Evolutionary conservation across 768 basidiomycete species (phyloP).

Genomic region (Aureoboletus auriporus): DNA sequence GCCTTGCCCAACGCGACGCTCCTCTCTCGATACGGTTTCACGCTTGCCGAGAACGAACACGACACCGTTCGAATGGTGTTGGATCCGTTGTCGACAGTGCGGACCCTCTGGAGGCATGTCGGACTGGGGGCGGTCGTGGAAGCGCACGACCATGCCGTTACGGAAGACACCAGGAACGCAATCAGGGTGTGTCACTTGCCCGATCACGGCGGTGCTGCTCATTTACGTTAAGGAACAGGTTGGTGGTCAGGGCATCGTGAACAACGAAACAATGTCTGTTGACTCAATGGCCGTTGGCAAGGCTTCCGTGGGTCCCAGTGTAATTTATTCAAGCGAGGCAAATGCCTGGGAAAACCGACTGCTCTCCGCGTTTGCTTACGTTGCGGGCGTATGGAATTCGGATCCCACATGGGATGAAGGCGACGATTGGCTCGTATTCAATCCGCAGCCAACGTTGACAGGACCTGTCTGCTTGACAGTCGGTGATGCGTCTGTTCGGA

Average conservation of each 20-base stretch:
- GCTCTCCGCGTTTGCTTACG: constrained; percentile 16
- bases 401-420: constrained; percentile 25
- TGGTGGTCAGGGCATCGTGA: constrained; percentile 14
- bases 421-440: constrained; percentile 24
- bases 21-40: constrained; percentile 68
- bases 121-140: constrained; percentile 4
- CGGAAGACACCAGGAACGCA: constrained; percentile 21
- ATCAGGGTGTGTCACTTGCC: constrained; percentile 19
- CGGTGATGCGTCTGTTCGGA: constrained; percentile 8
- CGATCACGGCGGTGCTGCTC: constrained; percentile 23
- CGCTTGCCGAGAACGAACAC: constrained; percentile 67
- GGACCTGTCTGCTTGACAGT: constrained; percentile 12
- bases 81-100: constrained; percentile 17
- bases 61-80: constrained; percentile 44
- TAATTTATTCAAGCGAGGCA: constrained; percentile 4
- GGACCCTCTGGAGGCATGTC: constrained; percentile 9
- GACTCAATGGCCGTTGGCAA: constrained; percentile 1
- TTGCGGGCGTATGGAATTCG: constrained; percentile 19
- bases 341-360: constrained; percentile 16
- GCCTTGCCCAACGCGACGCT: constrained; percentile 61
- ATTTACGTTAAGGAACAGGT: constrained; percentile 22
- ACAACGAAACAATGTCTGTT: constrained; percentile 6
- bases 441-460: constrained; percentile 18
- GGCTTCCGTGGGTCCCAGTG: neutral
- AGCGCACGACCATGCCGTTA: constrained; percentile 17